Percentiles rank a stretch among this genome's conserved stretches.
Conservation (phyloP, 1,139 yeast species). For the Saccharomycopsis hybrid region DNA sequence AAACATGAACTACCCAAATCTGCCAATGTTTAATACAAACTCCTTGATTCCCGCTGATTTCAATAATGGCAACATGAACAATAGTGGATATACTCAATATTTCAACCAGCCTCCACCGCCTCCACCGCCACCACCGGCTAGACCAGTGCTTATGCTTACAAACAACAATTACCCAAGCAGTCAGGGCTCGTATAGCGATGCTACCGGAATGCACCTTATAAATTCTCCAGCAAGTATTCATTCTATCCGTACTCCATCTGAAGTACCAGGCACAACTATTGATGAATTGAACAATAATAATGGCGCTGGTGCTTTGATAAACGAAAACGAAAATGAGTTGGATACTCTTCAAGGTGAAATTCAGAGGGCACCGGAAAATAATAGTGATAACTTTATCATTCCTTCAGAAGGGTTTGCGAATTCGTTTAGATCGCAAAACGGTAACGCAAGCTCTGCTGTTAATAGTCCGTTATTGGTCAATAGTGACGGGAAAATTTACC, state of each 20-base stretch:
- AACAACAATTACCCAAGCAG: neutral
- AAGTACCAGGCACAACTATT: neutral
- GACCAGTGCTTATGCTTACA: conserved; percentile 3
- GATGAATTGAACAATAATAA: neutral
- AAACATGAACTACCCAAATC: neutral
- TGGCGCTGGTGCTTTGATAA: neutral
- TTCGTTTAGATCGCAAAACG: neutral
- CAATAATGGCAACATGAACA: conserved; percentile 1
- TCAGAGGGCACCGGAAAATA: conserved; percentile 28
- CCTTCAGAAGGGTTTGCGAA: conserved; percentile 13
- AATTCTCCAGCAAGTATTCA: conserved; percentile 4
- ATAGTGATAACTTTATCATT: conserved; percentile 21
- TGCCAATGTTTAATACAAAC: neutral
- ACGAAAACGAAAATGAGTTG: neutral
- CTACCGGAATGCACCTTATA: neutral
- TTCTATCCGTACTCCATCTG: neutral
- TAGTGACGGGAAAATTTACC: no score
- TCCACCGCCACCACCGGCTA: neutral
- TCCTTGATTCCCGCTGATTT: neutral
- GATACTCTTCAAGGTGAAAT: conserved; percentile 24
- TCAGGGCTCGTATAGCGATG: neutral
- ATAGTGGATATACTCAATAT: neutral
- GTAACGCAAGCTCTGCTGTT: neutral
- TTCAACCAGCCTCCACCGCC: neutral
- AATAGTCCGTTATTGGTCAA: neutral